Evolutionary conservation across 768 basidiomycete species (phyloP).

Genomic region (Lactarius indigo): DNA sequence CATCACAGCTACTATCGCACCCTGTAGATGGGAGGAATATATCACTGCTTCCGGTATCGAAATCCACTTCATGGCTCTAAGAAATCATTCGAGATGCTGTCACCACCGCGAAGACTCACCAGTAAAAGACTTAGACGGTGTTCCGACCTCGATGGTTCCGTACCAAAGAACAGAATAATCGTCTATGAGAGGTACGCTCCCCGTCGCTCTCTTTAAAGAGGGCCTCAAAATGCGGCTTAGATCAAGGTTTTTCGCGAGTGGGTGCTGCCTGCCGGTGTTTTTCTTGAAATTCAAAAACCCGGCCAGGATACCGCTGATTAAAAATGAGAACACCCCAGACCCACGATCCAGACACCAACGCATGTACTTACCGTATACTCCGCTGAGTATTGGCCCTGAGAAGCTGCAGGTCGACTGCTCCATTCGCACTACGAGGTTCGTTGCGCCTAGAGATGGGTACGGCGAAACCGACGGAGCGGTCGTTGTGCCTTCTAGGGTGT

Average conservation of each 20-base stretch:
- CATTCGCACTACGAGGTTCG: background rate
- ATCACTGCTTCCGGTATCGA: constrained; percentile 9
- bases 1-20: background rate
- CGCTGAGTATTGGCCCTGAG: background rate
- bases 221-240: background rate
- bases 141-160: constrained; percentile 15
- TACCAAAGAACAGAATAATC: constrained; percentile 10
- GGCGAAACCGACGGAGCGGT: background rate
- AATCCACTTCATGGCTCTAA: background rate
- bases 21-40: background rate
- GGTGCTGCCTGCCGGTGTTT: constrained; percentile 14
- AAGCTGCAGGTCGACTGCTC: background rate
- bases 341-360: background rate
- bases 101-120: background rate
- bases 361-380: background rate
- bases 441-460: constrained; percentile 9
- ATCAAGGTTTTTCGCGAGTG: background rate
- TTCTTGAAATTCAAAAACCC: background rate
- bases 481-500: background rate
- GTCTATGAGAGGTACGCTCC: constrained; percentile 7
- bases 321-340: no score
- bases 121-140: constrained; percentile 5
- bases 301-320: background rate
- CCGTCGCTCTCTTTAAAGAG: background rate
- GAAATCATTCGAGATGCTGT: background rate